phyloP scores from a whole-genome alignment of 1,284 basidiomycete species.

The Cryptococcus sp. region DNA sequence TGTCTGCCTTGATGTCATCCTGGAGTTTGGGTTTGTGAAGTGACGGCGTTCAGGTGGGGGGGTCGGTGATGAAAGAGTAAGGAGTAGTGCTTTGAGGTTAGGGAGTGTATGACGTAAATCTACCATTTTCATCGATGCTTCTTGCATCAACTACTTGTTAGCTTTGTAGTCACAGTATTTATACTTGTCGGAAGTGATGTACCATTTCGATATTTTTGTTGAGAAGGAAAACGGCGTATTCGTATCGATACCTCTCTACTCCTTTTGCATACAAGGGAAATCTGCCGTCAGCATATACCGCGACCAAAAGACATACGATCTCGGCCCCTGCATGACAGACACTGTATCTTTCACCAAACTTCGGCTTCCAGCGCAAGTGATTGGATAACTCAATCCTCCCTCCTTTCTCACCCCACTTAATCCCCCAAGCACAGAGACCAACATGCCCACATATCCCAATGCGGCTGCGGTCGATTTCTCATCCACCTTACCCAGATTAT shows the following conservation, averaged over 20 bases:
- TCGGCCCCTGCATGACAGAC: constrained; percentile 85
- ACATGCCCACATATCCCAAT: constrained; percentile 79
- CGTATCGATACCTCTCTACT: constrained; percentile 93
- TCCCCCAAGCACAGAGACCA: constrained; percentile 72
- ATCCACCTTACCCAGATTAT: constrained; percentile 55
- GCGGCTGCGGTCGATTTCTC: constrained; percentile 81
- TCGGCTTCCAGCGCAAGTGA: constrained; percentile 80
- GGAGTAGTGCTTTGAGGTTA: constrained; percentile 87
- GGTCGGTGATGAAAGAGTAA: constrained; percentile 59
- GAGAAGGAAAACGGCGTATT: constrained; percentile 93
- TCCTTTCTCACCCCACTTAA: constrained; percentile 51
- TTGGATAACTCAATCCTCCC: constrained; percentile 75
- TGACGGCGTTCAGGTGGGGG: constrained; percentile 15
- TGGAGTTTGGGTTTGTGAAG: not conserved
- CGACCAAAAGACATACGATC: constrained; percentile 59
- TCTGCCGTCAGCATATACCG: constrained; percentile 50
- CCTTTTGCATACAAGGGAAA: constrained; percentile 92
- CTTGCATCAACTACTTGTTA: constrained; percentile 70
- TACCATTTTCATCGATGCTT: constrained; percentile 75
- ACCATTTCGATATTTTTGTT: constrained; percentile 98
- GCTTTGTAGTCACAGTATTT: not conserved
- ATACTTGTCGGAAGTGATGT: constrained; percentile 26
- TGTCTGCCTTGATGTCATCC: not conserved
- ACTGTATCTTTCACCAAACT: constrained; percentile 86
- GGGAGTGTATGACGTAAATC: constrained; percentile 95